Conservation (phyloP, 345 rosid species). For the Excoecaria cochinchinensis region DNA sequence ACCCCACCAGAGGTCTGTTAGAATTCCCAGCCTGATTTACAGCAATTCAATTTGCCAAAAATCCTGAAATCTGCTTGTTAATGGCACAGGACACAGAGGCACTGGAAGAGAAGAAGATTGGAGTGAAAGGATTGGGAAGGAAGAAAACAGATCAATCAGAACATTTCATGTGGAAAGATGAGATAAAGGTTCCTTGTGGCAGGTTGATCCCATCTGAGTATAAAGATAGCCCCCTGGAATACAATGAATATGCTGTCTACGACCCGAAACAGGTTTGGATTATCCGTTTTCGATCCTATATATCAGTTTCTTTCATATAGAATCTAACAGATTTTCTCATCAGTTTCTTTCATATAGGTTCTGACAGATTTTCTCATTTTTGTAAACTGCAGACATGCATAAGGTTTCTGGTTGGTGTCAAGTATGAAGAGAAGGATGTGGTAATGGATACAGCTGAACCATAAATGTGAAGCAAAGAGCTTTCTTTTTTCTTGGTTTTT, state of each 20-base stretch:
- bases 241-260: constrained; percentile 71
- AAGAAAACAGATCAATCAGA: constrained; percentile 74
- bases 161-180: constrained; percentile 55
- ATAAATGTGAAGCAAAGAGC: background rate
- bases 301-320: no score
- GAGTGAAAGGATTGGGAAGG: constrained; percentile 71
- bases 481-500: background rate
- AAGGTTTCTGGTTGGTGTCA: constrained; percentile 68
- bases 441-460: constrained; percentile 34
- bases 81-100: constrained; percentile 14
- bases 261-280: constrained; percentile 73
- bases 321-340: no score
- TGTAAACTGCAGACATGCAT: constrained; percentile 50
- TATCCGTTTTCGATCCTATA: no score
- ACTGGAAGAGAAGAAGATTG: constrained; percentile 57
- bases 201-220: constrained; percentile 55
- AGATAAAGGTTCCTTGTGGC: constrained; percentile 75
- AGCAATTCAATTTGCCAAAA: background rate
- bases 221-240: constrained; percentile 66
- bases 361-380: background rate
- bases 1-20: constrained; percentile 49
- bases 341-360: background rate
- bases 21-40: no score
- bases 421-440: constrained; percentile 57
- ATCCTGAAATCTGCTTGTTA: background rate